phyloP scores from a whole-genome alignment of 805 yeast species.

The Sugiyamaella qingdaonensis region DNA sequence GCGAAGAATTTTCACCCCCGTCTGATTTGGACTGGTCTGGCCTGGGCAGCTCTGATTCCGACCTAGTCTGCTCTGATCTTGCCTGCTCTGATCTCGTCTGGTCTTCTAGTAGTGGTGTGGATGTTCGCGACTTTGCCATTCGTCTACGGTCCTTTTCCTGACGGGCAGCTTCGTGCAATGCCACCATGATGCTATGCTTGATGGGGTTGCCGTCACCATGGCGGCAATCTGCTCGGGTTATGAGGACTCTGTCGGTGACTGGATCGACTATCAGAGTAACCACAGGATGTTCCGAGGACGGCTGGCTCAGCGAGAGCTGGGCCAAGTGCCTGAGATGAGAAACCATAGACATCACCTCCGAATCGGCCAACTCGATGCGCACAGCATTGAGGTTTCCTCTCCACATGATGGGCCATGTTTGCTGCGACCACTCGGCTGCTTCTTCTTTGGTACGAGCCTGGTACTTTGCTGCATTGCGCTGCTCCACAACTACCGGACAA shows the following conservation, averaged over 20 bases:
- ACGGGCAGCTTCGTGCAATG: slow-evolving; percentile 61
- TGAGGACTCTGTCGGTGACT: slow-evolving; percentile 36
- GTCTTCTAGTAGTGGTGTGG: slow-evolving; percentile 1
- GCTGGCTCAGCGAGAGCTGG: slow-evolving; percentile 23
- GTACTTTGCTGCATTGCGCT: slow-evolving; percentile 47
- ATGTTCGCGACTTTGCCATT: neutral
- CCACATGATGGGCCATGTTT: slow-evolving; percentile 87
- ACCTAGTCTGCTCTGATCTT: neutral
- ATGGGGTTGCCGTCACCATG: slow-evolving; percentile 44
- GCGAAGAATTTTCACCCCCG: neutral
- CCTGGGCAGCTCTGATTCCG: neutral
- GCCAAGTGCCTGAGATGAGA: slow-evolving; percentile 32
- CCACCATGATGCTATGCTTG: slow-evolving; percentile 71
- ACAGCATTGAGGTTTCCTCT: slow-evolving; percentile 69
- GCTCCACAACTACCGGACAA: slow-evolving; percentile 6
- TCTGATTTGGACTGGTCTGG: neutral
- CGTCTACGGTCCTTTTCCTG: slow-evolving; percentile 44
- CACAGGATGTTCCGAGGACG: slow-evolving; percentile 38
- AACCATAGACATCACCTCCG: slow-evolving; percentile 46
- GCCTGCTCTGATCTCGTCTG: neutral
- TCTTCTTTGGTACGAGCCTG: slow-evolving; percentile 72
- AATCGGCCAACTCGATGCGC: slow-evolving; percentile 42
- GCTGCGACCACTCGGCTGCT: slow-evolving; percentile 57
- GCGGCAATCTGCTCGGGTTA: slow-evolving; percentile 41
- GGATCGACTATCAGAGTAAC: slow-evolving; percentile 67